Evolutionary conservation across 2,329 filamentous ascomycete genomes (phyloP), one percentile per base, ranked within the genome.

Genomic region (Rachicladosporium sp.): DNA sequence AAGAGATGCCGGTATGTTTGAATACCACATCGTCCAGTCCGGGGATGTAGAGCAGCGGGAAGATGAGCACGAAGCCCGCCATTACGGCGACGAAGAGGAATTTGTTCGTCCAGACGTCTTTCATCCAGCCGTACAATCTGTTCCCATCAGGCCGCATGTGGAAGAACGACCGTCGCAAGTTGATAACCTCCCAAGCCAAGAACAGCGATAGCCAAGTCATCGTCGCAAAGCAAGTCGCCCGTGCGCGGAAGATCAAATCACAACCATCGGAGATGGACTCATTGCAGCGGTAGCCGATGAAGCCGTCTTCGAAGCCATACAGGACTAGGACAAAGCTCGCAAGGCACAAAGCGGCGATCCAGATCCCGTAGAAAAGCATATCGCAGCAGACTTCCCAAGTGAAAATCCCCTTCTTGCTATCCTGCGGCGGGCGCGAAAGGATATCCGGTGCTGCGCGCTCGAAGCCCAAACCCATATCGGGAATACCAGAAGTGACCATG

Each of bases 401-500:
- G 60, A 91, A 91, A 36, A 89, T 78, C 46, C 82, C 82, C 4
- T 68, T 57, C 33, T 68, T 64, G 10, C 80, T 60, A 60, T 80
- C 72, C 47, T 89, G 83, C 0, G 87, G 87, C 6, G 84, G 83
- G 38, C 85, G 79, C 46, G 72, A 66, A 74, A 93, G 85, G 45
- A 93, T 79, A 54, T 89, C 82, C 2, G 74, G 71, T 0, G 79
- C 75, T 0, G 84, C 83, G 33, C 71, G 65, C 60, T 93, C 86
- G 49, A 86, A 80, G 12, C 86, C 85, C 1, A 94, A 74, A 33
- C 86, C 87, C 66, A 94, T 91, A 43, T 88, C 87, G 1, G 86
- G 86, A 59, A 91, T 77, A 5, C 80, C 83, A 31, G 83, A 89
- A 0, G 87, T 94, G 40, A 91, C 74, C 82, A 93, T 89, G 61